Evolutionary conservation across 768 basidiomycete species (phyloP), one percentile per base, ranked within the genome.

Genomic region (Lactarius pseudohatsudake): DNA sequence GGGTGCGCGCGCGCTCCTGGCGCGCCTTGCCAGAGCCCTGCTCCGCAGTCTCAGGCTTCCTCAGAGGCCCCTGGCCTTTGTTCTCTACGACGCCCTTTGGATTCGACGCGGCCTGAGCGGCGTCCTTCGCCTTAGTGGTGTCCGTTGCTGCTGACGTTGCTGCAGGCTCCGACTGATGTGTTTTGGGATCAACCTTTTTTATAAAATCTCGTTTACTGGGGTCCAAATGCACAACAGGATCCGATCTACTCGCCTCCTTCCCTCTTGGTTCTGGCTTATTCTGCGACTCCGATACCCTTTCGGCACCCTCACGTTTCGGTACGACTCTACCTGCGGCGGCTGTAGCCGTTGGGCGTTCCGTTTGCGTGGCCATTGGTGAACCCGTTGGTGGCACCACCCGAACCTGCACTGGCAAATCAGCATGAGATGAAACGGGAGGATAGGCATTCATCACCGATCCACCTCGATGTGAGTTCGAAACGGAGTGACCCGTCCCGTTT

Each of bases 361-460:
- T 64, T 68, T 56, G 62, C 26, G 56, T 60, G 57, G 40, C 65
- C 61, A 43, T 68, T 69, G 63, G 61, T 15, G 47, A 20, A 38
- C 59, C 67, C 64, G 34, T 64, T 68, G 47, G 63, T 30, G 61
- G 26, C 20, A 15, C 62, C 63, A 54, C 60, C 57, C 26, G 57
- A 57, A 47, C 61, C 66, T 67, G 53, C 57, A 40, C 56, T 61
- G 62, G 40, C 22, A 59, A 64, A 60, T 71, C 65, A 71, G 70
- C 58, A 61, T 53, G 61, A 61, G 62, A 71, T 61, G 70, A 69
- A 71, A 47, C 11, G 34, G 56, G 13, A 62, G 30, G 45, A 61
- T 56, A 70, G 65, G 70, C 53, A 66, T 30, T 40, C 70, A 71
- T 69, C 70, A 71, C 70, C 69, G 65, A 71, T 69, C 68, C 53